A percentile compares a stretch with the other conserved stretches of the same genome.
Conservation (phyloP, 371 early-diverging fungal species). For the Saksenaea oblongispora region DNA sequence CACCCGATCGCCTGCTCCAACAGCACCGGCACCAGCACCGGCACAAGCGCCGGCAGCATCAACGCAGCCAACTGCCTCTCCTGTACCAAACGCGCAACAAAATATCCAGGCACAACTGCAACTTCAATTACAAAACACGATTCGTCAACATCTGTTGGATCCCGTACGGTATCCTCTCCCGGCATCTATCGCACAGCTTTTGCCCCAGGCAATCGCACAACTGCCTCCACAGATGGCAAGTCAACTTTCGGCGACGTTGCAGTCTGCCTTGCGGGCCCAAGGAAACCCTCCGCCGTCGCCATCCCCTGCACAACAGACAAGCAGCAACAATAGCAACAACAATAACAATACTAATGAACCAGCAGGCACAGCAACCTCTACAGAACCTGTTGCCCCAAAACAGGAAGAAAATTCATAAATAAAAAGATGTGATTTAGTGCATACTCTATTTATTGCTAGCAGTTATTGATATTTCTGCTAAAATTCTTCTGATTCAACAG, state of each 20-base stretch:
- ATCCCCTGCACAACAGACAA: neutral
- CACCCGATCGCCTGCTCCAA: neutral
- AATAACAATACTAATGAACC: neutral
- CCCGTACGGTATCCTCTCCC: slow-evolving; percentile 47
- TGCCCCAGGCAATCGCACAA: slow-evolving; percentile 51
- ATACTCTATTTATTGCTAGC: neutral
- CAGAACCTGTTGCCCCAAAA: neutral
- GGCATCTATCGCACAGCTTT: slow-evolving; percentile 39
- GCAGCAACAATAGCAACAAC: neutral
- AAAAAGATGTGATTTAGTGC: neutral
- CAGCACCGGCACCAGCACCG: slow-evolving; percentile 5
- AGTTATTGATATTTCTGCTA: slow-evolving; percentile 20
- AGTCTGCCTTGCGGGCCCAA: slow-evolving; percentile 31
- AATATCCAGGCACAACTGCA: slow-evolving; percentile 31
- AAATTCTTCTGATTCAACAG: slow-evolving; percentile 74
- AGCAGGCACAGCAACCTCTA: neutral
- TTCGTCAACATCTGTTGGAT: slow-evolving; percentile 46
- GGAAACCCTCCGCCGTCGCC: neutral
- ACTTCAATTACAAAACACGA: slow-evolving; percentile 43
- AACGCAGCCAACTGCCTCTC: neutral
- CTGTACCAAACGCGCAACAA: slow-evolving; percentile 5
- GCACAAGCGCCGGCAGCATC: slow-evolving; percentile 7
- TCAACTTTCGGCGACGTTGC: slow-evolving; percentile 41
- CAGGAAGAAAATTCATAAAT: neutral
- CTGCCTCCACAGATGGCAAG: slow-evolving; percentile 46